Evolutionary conservation across 192 early-diverging fungal genomes (phyloP).

Genomic region (Mortierella hygrophila): DNA sequence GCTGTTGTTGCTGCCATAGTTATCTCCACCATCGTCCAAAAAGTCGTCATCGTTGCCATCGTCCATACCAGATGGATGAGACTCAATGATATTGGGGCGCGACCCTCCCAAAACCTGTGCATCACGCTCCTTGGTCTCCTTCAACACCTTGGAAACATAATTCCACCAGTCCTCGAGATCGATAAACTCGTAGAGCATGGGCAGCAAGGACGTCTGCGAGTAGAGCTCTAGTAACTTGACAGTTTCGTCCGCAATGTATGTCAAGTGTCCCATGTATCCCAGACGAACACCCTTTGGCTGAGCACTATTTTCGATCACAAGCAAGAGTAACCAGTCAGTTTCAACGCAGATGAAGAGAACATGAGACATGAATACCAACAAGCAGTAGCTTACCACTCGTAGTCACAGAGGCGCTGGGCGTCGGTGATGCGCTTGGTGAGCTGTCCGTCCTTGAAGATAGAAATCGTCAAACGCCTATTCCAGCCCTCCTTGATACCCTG

Average conservation of each 20-base stretch:
- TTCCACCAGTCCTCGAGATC: conserved; percentile 63
- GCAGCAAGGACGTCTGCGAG: conserved; percentile 25
- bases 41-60: conserved; percentile 64
- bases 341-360: background rate
- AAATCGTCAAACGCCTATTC: conserved; percentile 45
- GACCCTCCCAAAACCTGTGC: conserved; percentile 58
- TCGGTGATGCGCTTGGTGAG: conserved; percentile 86
- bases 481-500: conserved; percentile 26
- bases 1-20: conserved; percentile 64
- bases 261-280: conserved; percentile 98
- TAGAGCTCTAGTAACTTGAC: conserved; percentile 86
- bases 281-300: conserved; percentile 90
- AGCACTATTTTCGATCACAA: conserved; percentile 57
- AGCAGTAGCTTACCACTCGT: conserved; percentile 68
- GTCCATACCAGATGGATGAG: conserved; percentile 39
- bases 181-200: conserved; percentile 47
- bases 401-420: conserved; percentile 87
- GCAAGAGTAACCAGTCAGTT: background rate
- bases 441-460: conserved; percentile 86
- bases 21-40: conserved; percentile 64
- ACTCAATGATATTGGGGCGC: conserved; percentile 60
- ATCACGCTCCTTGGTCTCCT: conserved; percentile 54
- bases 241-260: conserved; percentile 95
- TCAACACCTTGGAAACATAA: conserved; percentile 59
- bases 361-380: background rate